Evolutionary conservation across 1,284 basidiomycete genomes (phyloP), one percentile per base, ranked within the genome.

Genomic region (Fistulina hepatica): DNA sequence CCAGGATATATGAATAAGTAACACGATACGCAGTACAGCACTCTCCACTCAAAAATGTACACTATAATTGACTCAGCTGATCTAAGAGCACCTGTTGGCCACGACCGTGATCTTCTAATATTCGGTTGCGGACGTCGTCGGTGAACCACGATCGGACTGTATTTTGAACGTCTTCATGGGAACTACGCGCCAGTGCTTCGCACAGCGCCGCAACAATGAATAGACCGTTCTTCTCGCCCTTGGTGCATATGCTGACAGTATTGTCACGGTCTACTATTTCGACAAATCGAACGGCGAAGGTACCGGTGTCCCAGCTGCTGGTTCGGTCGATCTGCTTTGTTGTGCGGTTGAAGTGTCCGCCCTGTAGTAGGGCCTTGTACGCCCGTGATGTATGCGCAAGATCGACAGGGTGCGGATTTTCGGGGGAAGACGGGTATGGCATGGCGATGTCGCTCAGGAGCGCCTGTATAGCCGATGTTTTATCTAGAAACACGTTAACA

Each of bases 321-420:
- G 67, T 59, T 28, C 49, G 52, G 20, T 64, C 64, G n/a, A 91
- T 63, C 1, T 65, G 46, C 31, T 69, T 68, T 3, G 73, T 70
- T 0, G 67, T 55, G 30, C 75, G 76, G 41, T 75, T 79, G 59
- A 77, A 92, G 55, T 91, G 88, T 0, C 89, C 89, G n/a, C 89
- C 89, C 51, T 90, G 83, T 1, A 93, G 67, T 9, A 92, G 72
- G 1, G 76, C 78, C 58, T 93, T 92, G 69, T 88, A 90, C 37
- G 89, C 55, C 30, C 89, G 69, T 2, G 83, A 80, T 2, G 78
- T 73, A 54, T 88, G 84, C 1, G 86, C 73, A 11, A 90, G 68
- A 51, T 90, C 79, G 43, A 91, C 78, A 7, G 72, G 67, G 55
- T 91, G 85, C 3, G 50, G 52, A 0, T 60, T 41, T 25, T 71